Base-by-base conservation (phyloP, 495 filamentous ascomycete genomes). In the Extremus antarcticus region DNA sequence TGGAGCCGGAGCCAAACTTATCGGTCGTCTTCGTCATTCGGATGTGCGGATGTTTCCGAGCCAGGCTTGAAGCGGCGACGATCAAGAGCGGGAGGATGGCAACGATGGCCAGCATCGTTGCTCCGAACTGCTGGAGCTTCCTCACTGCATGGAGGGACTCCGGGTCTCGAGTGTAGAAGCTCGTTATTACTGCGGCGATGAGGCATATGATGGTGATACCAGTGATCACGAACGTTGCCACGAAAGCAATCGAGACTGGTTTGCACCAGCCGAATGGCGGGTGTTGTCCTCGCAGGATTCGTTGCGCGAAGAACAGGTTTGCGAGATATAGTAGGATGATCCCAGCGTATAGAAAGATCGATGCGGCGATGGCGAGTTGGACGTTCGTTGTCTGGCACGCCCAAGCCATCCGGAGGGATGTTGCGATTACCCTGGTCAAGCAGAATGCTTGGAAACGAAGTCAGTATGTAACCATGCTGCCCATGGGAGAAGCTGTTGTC, bases 221-320 rank as follows among this genome's bases (percentile, higher is more conserved):
- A 39, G 90, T 77, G 17, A 83, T 71, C n/a, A 65, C 67, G 65
- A 86, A 86, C 16, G 89, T 65, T 3, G 65, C 63, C 55, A 74
- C 73, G 63, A 90, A 85, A 21, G 67, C 53, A 15, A 65, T 51
- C 0, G 68, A 69, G 25, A 80, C 68, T 22, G 66, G 51, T 7
- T 65, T 73, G 47, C 78, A 74, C 85, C 85, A 88, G 25, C 88
- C 87, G 46, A 87, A 65, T 1, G 68, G 64, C 0, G 88, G 90
- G 53, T 91, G 85, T 13, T 77, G 77, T 2, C 83, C 85, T 25
- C 90, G 76, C 9, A 91, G 59, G 25, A 94, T 78, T 24, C 90
- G 81, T 65, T 91, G 87, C 0, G 84, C 72, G 64, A 88, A 86
- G 61, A 92, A 73, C 25, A 95, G 70, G 66, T 95, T 92, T 64